Percentiles rank a stretch among this genome's conserved stretches.
Conservation (phyloP, 169 alveolate genomes). For the Neospora caninum region DNA sequence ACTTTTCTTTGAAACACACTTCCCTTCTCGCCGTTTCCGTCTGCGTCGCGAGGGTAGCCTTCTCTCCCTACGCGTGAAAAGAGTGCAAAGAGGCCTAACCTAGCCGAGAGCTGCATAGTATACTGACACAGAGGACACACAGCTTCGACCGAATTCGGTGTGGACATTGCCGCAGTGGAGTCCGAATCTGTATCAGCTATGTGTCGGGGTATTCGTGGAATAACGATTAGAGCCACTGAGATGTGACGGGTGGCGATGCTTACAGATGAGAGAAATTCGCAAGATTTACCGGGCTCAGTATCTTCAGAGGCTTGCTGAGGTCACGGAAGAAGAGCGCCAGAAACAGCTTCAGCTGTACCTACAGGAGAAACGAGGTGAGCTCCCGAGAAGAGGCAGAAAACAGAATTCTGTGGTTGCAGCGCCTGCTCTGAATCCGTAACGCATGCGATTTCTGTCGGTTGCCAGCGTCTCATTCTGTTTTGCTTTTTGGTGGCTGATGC, state of each 20-base stretch:
- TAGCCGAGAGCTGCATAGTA: too few relatives aligned
- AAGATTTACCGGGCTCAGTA: conserved; percentile 84
- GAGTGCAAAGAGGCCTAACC: too few relatives aligned
- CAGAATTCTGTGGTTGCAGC: not conserved
- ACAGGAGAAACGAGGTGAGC: conserved; percentile 56
- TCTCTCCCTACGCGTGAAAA: too few relatives aligned
- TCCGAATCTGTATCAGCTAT: too few relatives aligned
- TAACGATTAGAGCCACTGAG: not conserved
- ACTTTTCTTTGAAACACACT: conserved; percentile 1
- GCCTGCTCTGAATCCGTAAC: not conserved
- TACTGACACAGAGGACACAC: too few relatives aligned
- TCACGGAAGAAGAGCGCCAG: conserved; percentile 80
- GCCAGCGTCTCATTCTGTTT: not conserved
- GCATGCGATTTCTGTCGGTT: not conserved
- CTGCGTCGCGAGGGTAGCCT: too few relatives aligned
- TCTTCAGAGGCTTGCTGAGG: conserved; percentile 80
- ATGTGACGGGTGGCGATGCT: not conserved
- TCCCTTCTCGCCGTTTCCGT: conserved; percentile 19
- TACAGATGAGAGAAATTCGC: conserved; percentile 79
- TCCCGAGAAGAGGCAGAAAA: not conserved
- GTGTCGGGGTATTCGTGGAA: not conserved
- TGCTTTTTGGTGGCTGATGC: conserved; percentile 8
- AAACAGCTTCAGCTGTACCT: conserved; percentile 74
- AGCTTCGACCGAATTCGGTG: too few relatives aligned
- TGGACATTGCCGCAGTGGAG: too few relatives aligned